phyloP scores from a whole-genome alignment of 768 basidiomycete genomes.

The Strobilomyces confusus region DNA sequence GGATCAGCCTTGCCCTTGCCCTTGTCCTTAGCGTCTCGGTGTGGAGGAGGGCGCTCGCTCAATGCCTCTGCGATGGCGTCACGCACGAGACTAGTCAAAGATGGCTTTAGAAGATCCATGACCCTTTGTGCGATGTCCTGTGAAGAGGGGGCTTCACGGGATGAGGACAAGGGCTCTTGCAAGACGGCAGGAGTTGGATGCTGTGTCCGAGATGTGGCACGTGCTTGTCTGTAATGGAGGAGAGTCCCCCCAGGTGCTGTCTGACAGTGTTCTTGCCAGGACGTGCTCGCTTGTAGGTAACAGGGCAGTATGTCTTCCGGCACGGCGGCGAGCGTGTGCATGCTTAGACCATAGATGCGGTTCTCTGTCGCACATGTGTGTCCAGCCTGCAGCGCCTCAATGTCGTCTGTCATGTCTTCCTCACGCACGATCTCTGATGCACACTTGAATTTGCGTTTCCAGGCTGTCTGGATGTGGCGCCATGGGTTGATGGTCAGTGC shows the following conservation, averaged over 20 bases:
- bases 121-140: no score
- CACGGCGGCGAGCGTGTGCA: not conserved
- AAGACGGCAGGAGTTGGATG: no score
- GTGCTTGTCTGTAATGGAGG: not conserved
- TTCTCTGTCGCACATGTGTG: not conserved
- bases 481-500: not conserved
- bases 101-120: no score
- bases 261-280: not conserved
- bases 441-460: slow-evolving; percentile 4
- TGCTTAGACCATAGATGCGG: not conserved
- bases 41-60: no score
- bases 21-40: no score
- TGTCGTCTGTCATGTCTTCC: not conserved
- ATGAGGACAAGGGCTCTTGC: no score
- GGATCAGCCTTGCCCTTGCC: no score
- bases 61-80: no score
- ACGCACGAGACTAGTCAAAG: no score
- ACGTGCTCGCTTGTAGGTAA: not conserved
- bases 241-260: not conserved
- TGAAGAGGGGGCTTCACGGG: no score
- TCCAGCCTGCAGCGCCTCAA: not conserved
- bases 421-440: not conserved
- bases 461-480: slow-evolving; percentile 4
- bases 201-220: not conserved
- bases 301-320: not conserved